A percentile compares a stretch with the other conserved stretches of the same genome.
Evolutionary conservation across 2,329 filamentous ascomycete genomes (phyloP).

Genomic region (Chalaropsis thielavioides): DNA sequence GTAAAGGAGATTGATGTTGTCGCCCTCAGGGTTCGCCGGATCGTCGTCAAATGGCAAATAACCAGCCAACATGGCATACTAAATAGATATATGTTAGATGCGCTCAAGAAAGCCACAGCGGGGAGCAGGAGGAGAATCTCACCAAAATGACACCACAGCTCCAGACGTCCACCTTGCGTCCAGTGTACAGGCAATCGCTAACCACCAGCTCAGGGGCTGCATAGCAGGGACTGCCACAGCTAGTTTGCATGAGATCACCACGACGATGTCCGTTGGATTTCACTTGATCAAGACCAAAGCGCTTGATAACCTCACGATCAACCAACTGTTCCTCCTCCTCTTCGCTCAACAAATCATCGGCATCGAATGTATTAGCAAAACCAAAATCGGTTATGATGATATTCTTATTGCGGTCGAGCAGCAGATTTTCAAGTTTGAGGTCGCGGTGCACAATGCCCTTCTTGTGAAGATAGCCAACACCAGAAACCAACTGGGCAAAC

Average conservation of each 20-base stretch:
- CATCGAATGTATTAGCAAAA: constrained; percentile 94
- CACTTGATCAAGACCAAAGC: constrained; percentile 67
- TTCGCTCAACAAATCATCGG: constrained; percentile 71
- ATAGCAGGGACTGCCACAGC: constrained; percentile 95
- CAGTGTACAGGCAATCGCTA: constrained; percentile 92
- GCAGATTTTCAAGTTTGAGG: constrained; percentile 86
- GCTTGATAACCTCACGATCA: constrained; percentile 79
- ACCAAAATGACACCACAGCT: constrained; percentile 97
- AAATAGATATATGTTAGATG: background rate
- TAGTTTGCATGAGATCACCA: constrained; percentile 97
- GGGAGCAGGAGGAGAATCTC: no score
- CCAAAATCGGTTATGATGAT: constrained; percentile 99
- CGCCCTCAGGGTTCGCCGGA: constrained; percentile 91
- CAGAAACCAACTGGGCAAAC: constrained; percentile 90
- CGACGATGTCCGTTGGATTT: constrained; percentile 62
- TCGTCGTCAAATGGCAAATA: constrained; percentile 98
- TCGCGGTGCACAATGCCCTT: constrained; percentile 97
- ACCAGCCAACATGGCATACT: constrained; percentile 98
- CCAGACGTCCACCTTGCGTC: constrained; percentile 97
- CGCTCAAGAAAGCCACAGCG: background rate
- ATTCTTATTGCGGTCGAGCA: constrained; percentile 91
- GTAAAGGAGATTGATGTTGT: constrained; percentile 97
- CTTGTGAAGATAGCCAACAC: constrained; percentile 93
- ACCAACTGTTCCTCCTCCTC: constrained; percentile 78
- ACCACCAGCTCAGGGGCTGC: constrained; percentile 94